These are phyloP conservation scores for Ogataea sp. DNA, from an alignment of 805 yeast species.

Conservation along the genomic window DNA sequence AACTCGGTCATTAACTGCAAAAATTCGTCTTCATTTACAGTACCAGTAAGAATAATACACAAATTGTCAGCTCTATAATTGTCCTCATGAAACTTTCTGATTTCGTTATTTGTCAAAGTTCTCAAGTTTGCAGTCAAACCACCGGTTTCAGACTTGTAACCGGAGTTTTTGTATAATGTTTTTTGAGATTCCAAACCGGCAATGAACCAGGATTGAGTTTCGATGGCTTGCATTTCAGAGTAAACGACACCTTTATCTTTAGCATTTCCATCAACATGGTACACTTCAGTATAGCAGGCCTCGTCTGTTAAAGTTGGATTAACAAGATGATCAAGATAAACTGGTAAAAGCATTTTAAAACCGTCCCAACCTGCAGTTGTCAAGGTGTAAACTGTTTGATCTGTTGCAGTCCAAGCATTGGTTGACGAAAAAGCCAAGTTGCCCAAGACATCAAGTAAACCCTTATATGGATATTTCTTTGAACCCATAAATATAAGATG, in stretches of 20 bases:
- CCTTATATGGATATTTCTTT: slow-evolving; percentile 81
- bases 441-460: slow-evolving; percentile 80
- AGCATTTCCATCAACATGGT: slow-evolving; percentile 86
- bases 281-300: slow-evolving; percentile 90
- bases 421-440: slow-evolving; percentile 78
- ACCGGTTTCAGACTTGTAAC: slow-evolving; percentile 91
- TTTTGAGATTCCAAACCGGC: slow-evolving; percentile 53
- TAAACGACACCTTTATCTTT: slow-evolving; percentile 95
- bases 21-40: slow-evolving; percentile 70
- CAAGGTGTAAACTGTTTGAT: slow-evolving; percentile 89
- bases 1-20: slow-evolving; percentile 50
- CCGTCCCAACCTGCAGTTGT: slow-evolving; percentile 97
- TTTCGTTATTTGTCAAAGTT: slow-evolving; percentile 60
- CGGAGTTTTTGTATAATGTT: slow-evolving; percentile 52
- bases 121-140: slow-evolving; percentile 78
- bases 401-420: slow-evolving; percentile 96
- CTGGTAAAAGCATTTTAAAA: slow-evolving; percentile 73
- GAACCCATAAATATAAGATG: slow-evolving; percentile 95
- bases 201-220: slow-evolving; percentile 66
- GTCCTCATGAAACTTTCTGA: slow-evolving; percentile 62
- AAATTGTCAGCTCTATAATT: slow-evolving; percentile 79
- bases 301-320: slow-evolving; percentile 82
- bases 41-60: slow-evolving; percentile 78
- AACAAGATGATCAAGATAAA: slow-evolving; percentile 81
- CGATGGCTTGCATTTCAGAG: slow-evolving; percentile 94